Conservation (phyloP, 2,329 filamentous ascomycete species). For the Fusarium odoratissimum region DNA sequence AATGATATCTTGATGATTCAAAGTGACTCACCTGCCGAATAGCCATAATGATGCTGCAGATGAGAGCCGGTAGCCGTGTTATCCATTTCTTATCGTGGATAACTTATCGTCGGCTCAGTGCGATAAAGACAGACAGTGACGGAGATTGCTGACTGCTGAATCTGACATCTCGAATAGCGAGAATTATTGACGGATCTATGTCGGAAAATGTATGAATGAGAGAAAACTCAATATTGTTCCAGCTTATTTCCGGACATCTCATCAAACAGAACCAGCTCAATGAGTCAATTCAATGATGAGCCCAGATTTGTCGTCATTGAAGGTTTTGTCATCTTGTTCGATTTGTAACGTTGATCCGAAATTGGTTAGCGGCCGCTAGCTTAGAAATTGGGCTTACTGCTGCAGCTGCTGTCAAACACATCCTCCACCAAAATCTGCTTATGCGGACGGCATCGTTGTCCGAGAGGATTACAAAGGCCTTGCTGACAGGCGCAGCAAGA, state of each 20-base stretch:
- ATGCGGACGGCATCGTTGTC: constrained; percentile 1
- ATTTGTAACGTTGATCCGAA: constrained; percentile 14
- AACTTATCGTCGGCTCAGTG: neutral
- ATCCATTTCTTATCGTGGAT: neutral
- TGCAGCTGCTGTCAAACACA: neutral
- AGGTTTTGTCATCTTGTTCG: constrained; percentile 17
- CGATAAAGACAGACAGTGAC: neutral
- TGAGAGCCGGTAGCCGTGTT: neutral
- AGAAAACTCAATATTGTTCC: rapidly evolving
- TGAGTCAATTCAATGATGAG: neutral
- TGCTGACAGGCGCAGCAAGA: constrained; percentile 5
- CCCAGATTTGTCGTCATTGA: neutral
- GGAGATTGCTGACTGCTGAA: neutral
- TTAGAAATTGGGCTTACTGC: constrained; percentile 23
- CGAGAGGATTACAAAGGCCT: constrained; percentile 23
- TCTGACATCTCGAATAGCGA: too few relatives aligned
- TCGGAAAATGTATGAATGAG: too few relatives aligned
- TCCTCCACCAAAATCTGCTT: neutral
- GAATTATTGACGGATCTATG: rapidly evolving
- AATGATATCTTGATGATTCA: neutral
- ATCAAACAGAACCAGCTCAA: neutral
- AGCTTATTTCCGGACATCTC: too few relatives aligned
- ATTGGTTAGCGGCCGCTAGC: neutral
- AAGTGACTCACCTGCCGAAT: constrained; percentile 10
- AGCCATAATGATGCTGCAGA: neutral